Evolutionary conservation across 805 yeast genomes (phyloP), one percentile per base, ranked within the genome.

Genomic region (Schwanniomyces vanrijiae): DNA sequence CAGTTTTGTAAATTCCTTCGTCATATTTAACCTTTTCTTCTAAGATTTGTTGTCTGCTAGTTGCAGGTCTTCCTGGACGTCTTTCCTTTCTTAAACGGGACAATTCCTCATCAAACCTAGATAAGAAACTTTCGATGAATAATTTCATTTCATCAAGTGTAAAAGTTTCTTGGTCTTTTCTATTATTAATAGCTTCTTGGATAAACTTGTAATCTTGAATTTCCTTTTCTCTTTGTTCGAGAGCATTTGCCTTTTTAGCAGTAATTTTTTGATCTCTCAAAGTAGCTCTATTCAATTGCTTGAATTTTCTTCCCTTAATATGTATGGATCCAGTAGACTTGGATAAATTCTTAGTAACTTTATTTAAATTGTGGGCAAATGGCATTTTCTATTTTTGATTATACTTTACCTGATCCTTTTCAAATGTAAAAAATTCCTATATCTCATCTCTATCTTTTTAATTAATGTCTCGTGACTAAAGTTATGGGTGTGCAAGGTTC

Each of bases 301-400:
- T 86, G 65, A 90, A 86, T 65, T 90, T 92, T 45, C 97, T 79
- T 8, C 97, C 96, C 59, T 84, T 86, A 19, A 96, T 94, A 62
- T 92, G 98, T 55, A 87, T 70, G 33, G 79, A 72, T 38, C 78
- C 81, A 35, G 78, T 80, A 49, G 80, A 71, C 56, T 77, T 77
- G 47, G 79, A 70, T 46, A 83, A 67, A 54, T 77, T 74, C 66
- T 84, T 84, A 53, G 79, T 75, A 29, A 88, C 86, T 57, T 87
- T 88, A 19, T 73, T 64, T 44, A 88, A 71, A 50, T 81, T 81
- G 58, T 86, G 88, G 14, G 82, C 85, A 50, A 84, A 67, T 13
- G 90, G 90, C 91, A 86, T 84, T 14, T 37, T 34, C 57, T 51
- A 38, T 8, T n/a, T 13, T 24, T 22, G 7, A 22, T 22, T 22